These are phyloP conservation scores for Epichloe coenophiala DNA, from an alignment of 2,329 filamentous ascomycete genomes.

Conservation along the genomic window DNA sequence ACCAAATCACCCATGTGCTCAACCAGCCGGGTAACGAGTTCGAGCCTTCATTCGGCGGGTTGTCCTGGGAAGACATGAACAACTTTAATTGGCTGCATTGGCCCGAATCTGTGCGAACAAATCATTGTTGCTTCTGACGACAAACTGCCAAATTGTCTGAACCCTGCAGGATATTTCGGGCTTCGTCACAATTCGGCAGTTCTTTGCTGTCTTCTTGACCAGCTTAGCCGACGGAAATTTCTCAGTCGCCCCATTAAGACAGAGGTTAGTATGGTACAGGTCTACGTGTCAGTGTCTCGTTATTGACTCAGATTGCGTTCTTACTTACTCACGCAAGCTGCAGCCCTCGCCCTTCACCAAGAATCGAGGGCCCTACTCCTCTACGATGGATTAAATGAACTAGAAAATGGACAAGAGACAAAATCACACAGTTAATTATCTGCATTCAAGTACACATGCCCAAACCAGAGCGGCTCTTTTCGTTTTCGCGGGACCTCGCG, in stretches of 20 bases:
- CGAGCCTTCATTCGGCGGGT: constrained; percentile 37
- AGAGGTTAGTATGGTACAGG: constrained; percentile 31
- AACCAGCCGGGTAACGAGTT: constrained; percentile 49
- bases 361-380: constrained; percentile 26
- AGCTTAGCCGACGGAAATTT: constrained; percentile 13
- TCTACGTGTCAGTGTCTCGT: constrained; percentile 9
- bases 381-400: no score
- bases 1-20: constrained; percentile 53
- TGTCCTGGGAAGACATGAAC: constrained; percentile 46
- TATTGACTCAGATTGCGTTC: not conserved
- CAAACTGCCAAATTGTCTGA: not conserved
- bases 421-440: no score
- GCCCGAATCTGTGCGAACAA: constrained; percentile 24
- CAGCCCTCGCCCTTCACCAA: constrained; percentile 33
- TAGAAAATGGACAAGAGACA: no score
- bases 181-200: not conserved
- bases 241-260: constrained; percentile 32
- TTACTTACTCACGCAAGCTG: constrained; percentile 22
- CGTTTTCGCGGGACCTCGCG: no score
- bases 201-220: not conserved
- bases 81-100: constrained; percentile 44
- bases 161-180: not conserved
- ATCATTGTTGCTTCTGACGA: not conserved
- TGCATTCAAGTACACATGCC: no score
- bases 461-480: no score